Percentiles rank a stretch among this genome's conserved stretches.
phyloP scores from a whole-genome alignment of 257 asterid genomes.

The Dorcoceras hygrometricum region DNA sequence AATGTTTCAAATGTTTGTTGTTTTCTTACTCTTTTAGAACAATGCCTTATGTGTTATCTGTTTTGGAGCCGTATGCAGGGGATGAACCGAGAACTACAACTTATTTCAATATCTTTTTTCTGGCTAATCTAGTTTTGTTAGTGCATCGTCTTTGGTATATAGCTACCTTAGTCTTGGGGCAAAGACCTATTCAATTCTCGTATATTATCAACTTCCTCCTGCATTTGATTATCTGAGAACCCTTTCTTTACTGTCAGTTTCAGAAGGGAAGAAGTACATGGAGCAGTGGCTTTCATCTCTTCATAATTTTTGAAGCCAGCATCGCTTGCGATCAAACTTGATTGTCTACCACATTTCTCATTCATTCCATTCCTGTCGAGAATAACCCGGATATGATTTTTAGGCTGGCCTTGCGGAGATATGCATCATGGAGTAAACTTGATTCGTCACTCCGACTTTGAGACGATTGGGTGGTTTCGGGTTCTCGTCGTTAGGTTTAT shows the following conservation, averaged over 20 bases:
- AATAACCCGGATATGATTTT: slow-evolving; percentile 14
- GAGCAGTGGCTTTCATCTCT: slow-evolving; percentile 87
- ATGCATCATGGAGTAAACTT: neutral
- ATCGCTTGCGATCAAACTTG: slow-evolving; percentile 13
- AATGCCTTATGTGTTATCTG: neutral
- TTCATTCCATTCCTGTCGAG: slow-evolving; percentile 11
- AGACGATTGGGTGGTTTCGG: slow-evolving; percentile 12
- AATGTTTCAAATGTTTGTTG: neutral
- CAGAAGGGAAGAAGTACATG: slow-evolving; percentile 70
- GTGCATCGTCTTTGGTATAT: neutral
- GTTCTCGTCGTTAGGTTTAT: slow-evolving; percentile 20
- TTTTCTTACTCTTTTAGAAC: neutral
- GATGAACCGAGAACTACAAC: neutral
- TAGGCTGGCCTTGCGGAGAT: slow-evolving; percentile 13
- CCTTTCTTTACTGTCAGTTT: slow-evolving; percentile 19
- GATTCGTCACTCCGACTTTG: neutral
- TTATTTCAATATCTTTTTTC: too few relatives aligned
- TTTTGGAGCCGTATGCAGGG: neutral
- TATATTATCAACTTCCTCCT: neutral
- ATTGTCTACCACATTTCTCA: slow-evolving; percentile 17
- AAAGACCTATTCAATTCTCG: neutral
- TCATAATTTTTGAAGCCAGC: slow-evolving; percentile 55
- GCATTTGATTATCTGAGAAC: neutral
- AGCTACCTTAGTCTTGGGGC: neutral
- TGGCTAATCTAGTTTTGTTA: neutral